A percentile compares a stretch with the other conserved stretches of the same genome.
These are phyloP conservation scores for Vitis hybrid DNA, from an alignment of 177 flowering plant species.

Conservation along the genomic window DNA sequence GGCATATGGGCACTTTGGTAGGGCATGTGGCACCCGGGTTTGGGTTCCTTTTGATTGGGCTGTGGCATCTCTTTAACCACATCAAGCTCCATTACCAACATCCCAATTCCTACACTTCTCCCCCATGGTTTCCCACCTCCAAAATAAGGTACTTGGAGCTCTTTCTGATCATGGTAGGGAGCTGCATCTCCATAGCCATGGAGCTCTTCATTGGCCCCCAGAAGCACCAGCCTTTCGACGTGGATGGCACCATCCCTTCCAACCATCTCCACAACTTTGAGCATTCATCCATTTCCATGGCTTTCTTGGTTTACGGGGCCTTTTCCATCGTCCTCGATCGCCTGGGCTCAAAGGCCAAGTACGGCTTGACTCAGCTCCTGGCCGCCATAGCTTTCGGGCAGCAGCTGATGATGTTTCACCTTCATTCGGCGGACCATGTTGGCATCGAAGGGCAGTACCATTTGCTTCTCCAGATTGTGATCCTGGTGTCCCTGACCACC, in stretches of 20 bases:
- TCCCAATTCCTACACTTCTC: conserved; percentile 53
- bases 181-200: conserved; percentile 56
- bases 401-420: conserved; percentile 28
- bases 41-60: conserved; percentile 66
- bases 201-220: conserved; percentile 46
- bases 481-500: conserved; percentile 12
- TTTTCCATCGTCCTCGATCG: conserved; percentile 32
- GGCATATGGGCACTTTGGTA: conserved; percentile 53
- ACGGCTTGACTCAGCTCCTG: not conserved
- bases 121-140: conserved; percentile 71
- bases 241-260: conserved; percentile 83
- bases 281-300: conserved; percentile 69
- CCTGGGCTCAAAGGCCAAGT: not conserved
- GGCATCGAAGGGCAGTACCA: conserved; percentile 37
- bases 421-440: conserved; percentile 32
- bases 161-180: conserved; percentile 50
- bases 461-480: conserved; percentile 24
- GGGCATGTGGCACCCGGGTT: conserved; percentile 90
- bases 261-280: conserved; percentile 90
- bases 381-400: conserved; percentile 10
- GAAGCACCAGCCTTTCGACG: conserved; percentile 74
- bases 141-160: conserved; percentile 60
- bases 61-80: conserved; percentile 87
- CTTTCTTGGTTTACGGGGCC: conserved; percentile 55
- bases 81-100: conserved; percentile 49